phyloP scores from a whole-genome alignment of 768 basidiomycete genomes.

The Thelephora aurantiotincta region DNA sequence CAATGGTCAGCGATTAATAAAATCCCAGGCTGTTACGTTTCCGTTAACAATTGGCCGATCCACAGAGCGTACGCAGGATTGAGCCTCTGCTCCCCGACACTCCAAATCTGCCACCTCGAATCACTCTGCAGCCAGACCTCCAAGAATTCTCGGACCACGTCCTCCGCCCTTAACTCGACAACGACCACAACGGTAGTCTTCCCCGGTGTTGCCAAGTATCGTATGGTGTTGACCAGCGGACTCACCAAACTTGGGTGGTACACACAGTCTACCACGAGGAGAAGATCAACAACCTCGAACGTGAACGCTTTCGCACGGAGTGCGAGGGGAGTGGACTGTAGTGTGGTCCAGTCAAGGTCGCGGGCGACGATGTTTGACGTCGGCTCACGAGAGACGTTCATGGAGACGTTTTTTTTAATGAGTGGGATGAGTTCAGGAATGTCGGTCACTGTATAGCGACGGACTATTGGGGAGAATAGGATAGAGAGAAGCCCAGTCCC shows the following conservation, averaged over 20 bases:
- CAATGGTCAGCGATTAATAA: no score
- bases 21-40: no score
- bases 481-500: slow-evolving; percentile 64
- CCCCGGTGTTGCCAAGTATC: slow-evolving; percentile 33
- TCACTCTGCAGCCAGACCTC: slow-evolving; percentile 36
- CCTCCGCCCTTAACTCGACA: slow-evolving; percentile 62
- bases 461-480: slow-evolving; percentile 45
- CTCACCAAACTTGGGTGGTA: slow-evolving; percentile 65
- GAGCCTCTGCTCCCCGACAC: slow-evolving; percentile 29
- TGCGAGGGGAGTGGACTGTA: slow-evolving; percentile 26
- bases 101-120: slow-evolving; percentile 45
- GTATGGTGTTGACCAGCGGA: slow-evolving; percentile 48
- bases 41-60: slow-evolving; percentile 24
- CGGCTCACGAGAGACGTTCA: slow-evolving; percentile 26
- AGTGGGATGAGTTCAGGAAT: slow-evolving; percentile 46
- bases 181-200: slow-evolving; percentile 48
- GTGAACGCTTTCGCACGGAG: slow-evolving; percentile 13
- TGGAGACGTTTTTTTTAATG: slow-evolving; percentile 51
- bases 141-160: slow-evolving; percentile 62
- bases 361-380: slow-evolving; percentile 28
- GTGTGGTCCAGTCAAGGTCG: slow-evolving; percentile 51
- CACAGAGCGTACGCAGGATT: slow-evolving; percentile 46
- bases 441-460: slow-evolving; percentile 56
- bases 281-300: slow-evolving; percentile 29
- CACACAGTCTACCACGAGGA: slow-evolving; percentile 65